A percentile compares a stretch with the other conserved stretches of the same genome.
These are phyloP conservation scores for Candida railenensis DNA, from an alignment of 805 yeast species.

Conservation along the genomic window DNA sequence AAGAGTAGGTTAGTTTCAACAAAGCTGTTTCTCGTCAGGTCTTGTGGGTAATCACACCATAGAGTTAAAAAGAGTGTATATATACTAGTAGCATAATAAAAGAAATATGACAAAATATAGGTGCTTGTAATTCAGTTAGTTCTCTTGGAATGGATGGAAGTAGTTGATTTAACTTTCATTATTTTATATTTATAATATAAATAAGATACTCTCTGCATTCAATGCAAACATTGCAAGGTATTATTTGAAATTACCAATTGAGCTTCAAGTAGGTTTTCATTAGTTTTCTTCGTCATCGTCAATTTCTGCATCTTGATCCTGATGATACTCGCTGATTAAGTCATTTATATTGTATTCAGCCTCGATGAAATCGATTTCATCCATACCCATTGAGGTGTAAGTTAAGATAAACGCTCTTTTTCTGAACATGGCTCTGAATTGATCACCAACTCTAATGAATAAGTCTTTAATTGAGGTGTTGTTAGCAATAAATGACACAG, in stretches of 20 bases:
- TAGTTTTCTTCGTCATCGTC: slow-evolving; percentile 75
- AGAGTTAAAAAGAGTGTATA: neutral
- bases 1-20: slow-evolving; percentile 58
- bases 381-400: slow-evolving; percentile 97
- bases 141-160: too few species aligned
- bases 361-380: slow-evolving; percentile 89
- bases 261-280: slow-evolving; percentile 67
- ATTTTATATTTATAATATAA: slow-evolving; percentile 1
- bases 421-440: slow-evolving; percentile 88
- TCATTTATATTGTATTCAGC: slow-evolving; percentile 91
- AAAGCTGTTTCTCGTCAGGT: slow-evolving; percentile 68
- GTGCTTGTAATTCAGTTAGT: too few species aligned
- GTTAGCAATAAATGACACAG: slow-evolving; percentile 92
- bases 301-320: slow-evolving; percentile 79
- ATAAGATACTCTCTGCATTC: neutral
- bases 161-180: neutral
- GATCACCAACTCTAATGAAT: slow-evolving; percentile 85
- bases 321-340: slow-evolving; percentile 84
- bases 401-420: slow-evolving; percentile 95
- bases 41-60: slow-evolving; percentile 53
- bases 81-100: neutral
- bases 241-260: slow-evolving; percentile 43
- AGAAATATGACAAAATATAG: neutral
- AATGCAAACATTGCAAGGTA: neutral
- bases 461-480: slow-evolving; percentile 90